Conservation (phyloP, 495 filamentous ascomycete species). For the Penicillium atrosanguineum region DNA sequence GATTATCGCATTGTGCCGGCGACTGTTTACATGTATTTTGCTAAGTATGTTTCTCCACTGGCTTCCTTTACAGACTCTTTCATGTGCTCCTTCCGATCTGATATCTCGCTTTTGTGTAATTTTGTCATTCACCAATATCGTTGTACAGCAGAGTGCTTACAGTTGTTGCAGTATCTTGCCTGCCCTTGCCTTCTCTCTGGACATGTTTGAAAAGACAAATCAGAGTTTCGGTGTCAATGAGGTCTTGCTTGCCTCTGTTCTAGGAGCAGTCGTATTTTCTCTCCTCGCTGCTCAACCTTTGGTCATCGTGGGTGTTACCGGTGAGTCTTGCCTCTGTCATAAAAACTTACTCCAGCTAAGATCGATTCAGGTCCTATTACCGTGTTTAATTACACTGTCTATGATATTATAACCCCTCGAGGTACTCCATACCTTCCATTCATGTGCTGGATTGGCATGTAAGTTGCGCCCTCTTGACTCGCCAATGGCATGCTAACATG, state of each 20-base stretch:
- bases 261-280: constrained; percentile 74
- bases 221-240: constrained; percentile 84
- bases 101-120: background rate
- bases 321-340: constrained; percentile 29
- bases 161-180: constrained; percentile 63
- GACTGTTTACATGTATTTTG: constrained; percentile 89
- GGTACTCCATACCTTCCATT: constrained; percentile 76
- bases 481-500: constrained; percentile 5
- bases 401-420: constrained; percentile 69
- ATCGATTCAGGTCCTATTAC: constrained; percentile 67
- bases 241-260: constrained; percentile 73
- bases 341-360: background rate
- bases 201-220: constrained; percentile 81
- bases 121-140: background rate
- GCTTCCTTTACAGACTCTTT: background rate
- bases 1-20: constrained; percentile 79
- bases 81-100: background rate
- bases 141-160: constrained; percentile 13
- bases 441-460: constrained; percentile 83
- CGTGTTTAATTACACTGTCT: constrained; percentile 86
- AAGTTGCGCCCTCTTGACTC: constrained; percentile 20
- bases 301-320: constrained; percentile 88
- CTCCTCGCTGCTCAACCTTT: constrained; percentile 74
- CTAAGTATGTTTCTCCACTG: constrained; percentile 56
- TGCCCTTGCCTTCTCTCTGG: constrained; percentile 77